Base-by-base conservation (phyloP, 2,329 filamentous ascomycete species). In the Aspergillus ruber region DNA sequence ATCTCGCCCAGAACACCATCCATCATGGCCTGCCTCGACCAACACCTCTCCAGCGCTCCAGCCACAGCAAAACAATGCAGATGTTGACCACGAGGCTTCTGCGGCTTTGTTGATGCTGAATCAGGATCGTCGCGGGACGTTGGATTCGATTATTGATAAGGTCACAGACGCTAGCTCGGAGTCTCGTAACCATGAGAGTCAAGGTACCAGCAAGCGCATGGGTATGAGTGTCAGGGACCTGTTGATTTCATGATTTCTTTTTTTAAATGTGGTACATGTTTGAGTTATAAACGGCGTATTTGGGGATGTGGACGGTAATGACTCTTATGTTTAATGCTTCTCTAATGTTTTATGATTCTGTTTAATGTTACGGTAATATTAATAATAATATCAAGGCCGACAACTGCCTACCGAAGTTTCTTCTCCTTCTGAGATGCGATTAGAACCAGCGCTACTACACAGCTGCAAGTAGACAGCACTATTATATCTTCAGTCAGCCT, bases 81-180 rank as follows among this genome's bases (percentile, higher is more conserved):
- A 78, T 47, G 74, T 86, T 33, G 85, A 88, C 52, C 84, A 90
- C 51, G 88, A 93, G 65, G 90, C 89, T 1, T 93, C 89, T 6
- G 85, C 88, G 10, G 90, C 90, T 3, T 67, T 95, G 56, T 69
- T 95, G 64, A 95, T 95, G 90, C 73, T 96, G 50, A 94, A 90
- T 56, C 82, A 77, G 46, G 89, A 93, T 64, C 80, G 88, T 36
- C 77, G 88, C 32, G 76, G 75, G 33, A 73, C 69, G 4, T 58
- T 63, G 1, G 58, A 65, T 51, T 65, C 63, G 6, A 55, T 60
- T 6, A 59, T 49, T 40, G 63, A 62, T 29, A 55, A 56, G 8
- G 55, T 59, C 21, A 10, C 52, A 2, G 45, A 46, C 42, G 25
- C 39, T 23, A 17, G 17, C 47, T 41, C 43, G 41, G 20, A n/a